phyloP scores from a whole-genome alignment of 257 asterid genomes.

The Vinca minor region DNA sequence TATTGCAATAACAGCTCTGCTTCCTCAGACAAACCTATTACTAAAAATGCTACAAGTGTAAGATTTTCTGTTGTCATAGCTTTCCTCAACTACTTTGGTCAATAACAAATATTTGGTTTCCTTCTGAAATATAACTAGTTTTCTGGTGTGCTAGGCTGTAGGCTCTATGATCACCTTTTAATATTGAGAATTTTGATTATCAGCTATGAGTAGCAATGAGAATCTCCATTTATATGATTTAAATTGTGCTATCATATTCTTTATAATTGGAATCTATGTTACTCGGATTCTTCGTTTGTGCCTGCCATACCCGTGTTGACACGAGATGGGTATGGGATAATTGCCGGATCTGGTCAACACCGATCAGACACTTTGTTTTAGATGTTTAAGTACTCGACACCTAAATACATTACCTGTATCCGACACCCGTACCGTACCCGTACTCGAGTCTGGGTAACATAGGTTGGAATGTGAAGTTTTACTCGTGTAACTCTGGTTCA shows the following conservation, averaged over 20 bases:
- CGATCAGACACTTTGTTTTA: too few species aligned
- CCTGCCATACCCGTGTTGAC: too few species aligned
- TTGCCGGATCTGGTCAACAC: too few species aligned
- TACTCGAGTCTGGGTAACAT: too few species aligned
- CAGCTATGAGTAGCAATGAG: not conserved
- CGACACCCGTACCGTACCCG: too few species aligned
- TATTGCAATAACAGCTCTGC: slow-evolving; percentile 47
- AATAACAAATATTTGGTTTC: not conserved
- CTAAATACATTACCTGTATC: too few species aligned
- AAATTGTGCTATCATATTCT: not conserved
- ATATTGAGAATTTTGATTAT: too few species aligned
- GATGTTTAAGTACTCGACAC: too few species aligned
- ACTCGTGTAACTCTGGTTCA: not conserved
- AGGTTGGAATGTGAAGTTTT: not conserved
- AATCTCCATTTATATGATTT: not conserved
- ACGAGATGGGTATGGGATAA: too few species aligned
- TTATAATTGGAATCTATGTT: too few species aligned
- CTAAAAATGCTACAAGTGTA: slow-evolving; percentile 62
- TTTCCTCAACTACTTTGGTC: not conserved
- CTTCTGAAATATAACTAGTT: not conserved
- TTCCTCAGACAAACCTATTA: slow-evolving; percentile 50
- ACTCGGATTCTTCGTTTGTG: too few species aligned
- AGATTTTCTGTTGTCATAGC: slow-evolving; percentile 28
- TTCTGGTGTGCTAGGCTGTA: not conserved
- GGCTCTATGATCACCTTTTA: not conserved